Conservation (phyloP, 805 yeast genomes). For the Monosporozyma servazzii region DNA sequence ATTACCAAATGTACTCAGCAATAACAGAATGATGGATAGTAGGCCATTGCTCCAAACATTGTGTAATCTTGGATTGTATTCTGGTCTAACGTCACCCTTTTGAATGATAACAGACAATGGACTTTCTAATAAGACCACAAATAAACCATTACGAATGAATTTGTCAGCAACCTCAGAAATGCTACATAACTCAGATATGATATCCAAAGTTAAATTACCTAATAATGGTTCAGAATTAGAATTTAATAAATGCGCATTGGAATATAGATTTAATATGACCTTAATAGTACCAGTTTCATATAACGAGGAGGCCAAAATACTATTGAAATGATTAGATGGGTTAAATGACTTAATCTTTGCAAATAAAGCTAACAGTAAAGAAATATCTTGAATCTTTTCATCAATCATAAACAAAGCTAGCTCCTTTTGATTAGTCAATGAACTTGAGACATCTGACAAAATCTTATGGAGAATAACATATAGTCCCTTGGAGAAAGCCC, state of each 20-base stretch:
- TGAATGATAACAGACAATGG: constrained; percentile 61
- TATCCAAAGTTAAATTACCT: constrained; percentile 63
- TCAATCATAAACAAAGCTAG: not conserved
- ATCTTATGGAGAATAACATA: constrained; percentile 47
- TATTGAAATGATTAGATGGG: constrained; percentile 39
- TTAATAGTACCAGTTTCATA: constrained; percentile 52
- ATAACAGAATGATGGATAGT: constrained; percentile 52
- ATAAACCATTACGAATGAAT: constrained; percentile 54
- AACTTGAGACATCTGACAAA: constrained; percentile 42
- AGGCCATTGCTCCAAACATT: constrained; percentile 82
- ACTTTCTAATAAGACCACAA: constrained; percentile 61
- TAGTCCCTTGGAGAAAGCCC: constrained; percentile 59
- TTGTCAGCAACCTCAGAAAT: constrained; percentile 57
- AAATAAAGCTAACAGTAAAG: constrained; percentile 54
- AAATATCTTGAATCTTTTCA: constrained; percentile 50
- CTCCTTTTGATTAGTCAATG: constrained; percentile 20
- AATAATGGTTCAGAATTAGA: constrained; percentile 56
- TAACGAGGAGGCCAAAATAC: constrained; percentile 43
- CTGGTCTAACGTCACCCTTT: constrained; percentile 51
- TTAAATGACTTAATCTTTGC: constrained; percentile 45
- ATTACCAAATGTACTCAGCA: constrained; percentile 55
- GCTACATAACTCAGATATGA: constrained; percentile 57
- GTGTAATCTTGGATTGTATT: constrained; percentile 48
- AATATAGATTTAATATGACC: constrained; percentile 53
- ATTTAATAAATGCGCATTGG: constrained; percentile 54